These are phyloP conservation scores for Neurospora tetrasperma DNA, from an alignment of 495 filamentous ascomycete genomes.

Conservation along the genomic window DNA sequence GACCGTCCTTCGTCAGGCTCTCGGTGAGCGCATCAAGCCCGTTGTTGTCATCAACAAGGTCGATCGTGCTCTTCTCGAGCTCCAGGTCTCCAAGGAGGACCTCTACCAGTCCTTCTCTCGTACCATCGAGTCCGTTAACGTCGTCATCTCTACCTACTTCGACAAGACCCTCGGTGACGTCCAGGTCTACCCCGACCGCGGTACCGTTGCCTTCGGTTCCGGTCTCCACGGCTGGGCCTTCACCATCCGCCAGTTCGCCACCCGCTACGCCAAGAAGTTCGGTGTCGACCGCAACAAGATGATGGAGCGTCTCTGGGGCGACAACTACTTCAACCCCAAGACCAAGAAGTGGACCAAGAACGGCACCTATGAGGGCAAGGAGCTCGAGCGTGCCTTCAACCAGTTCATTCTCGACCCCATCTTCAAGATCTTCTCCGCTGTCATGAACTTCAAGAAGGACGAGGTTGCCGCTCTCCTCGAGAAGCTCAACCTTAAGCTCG, in stretches of 20 bases:
- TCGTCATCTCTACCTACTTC: conserved; percentile 97
- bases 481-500: conserved; percentile 89
- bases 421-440: conserved; percentile 90
- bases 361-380: conserved; percentile 68
- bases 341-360: conserved; percentile 99
- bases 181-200: conserved; percentile 92
- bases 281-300: conserved; percentile 99
- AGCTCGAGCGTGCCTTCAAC: conserved; percentile 96
- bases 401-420: conserved; percentile 98
- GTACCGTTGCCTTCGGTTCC: conserved; percentile 97
- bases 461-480: conserved; percentile 71
- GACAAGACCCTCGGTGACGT: conserved; percentile 96
- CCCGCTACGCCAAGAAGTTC: conserved; percentile 98
- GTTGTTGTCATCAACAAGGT: conserved; percentile 99
- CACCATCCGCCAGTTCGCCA: conserved; percentile 96
- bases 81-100: conserved; percentile 97
- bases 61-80: conserved; percentile 95
- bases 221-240: conserved; percentile 99
- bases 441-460: conserved; percentile 99
- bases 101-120: conserved; percentile 98
- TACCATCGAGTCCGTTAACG: conserved; percentile 99
- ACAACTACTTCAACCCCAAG: conserved; percentile 99
- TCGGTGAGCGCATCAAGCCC: conserved; percentile 99
- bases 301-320: conserved; percentile 99
- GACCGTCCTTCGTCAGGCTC: conserved; percentile 97